These are phyloP conservation scores for Solanum rostratum DNA, from an alignment of 257 asterid genomes.

Conservation along the genomic window DNA sequence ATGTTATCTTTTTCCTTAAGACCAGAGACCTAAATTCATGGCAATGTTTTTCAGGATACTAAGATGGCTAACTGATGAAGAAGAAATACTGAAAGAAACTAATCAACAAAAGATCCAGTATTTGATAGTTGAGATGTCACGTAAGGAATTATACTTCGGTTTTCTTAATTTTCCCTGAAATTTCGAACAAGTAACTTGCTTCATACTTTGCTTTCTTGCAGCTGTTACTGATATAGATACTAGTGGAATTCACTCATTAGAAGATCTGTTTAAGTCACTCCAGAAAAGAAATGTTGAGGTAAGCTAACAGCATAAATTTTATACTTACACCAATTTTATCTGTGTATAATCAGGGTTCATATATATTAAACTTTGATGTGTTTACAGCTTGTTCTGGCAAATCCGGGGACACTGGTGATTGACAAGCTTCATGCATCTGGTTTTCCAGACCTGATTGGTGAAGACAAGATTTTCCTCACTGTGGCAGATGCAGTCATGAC, in stretches of 20 bases:
- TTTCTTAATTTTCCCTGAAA: neutral
- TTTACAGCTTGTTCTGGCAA: conserved; percentile 62
- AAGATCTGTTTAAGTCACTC: conserved; percentile 53
- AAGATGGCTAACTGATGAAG: conserved; percentile 68
- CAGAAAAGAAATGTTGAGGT: conserved; percentile 51
- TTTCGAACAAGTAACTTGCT: neutral
- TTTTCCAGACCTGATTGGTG: conserved; percentile 34
- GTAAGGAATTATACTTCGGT: conserved; percentile 12
- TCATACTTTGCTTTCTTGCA: conserved; percentile 15
- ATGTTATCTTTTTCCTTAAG: neutral
- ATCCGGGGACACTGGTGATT: conserved; percentile 61
- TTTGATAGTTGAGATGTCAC: conserved; percentile 62
- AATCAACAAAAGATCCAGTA: conserved; percentile 22
- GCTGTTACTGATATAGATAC: conserved; percentile 93
- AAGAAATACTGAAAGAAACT: conserved; percentile 19
- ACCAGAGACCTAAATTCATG: neutral
- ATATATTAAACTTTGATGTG: neutral
- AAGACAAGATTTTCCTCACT: conserved; percentile 59
- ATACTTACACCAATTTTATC: neutral
- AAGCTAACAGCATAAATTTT: neutral
- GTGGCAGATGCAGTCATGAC: conserved; percentile 61
- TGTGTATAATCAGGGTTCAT: neutral
- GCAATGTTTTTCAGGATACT: conserved; percentile 19
- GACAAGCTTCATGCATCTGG: conserved; percentile 57
- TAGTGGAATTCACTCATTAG: conserved; percentile 75